Evolutionary conservation across 371 early-diverging fungal species (phyloP), one percentile per base, ranked within the genome.

Genomic region (Astathelohania contejeani): DNA sequence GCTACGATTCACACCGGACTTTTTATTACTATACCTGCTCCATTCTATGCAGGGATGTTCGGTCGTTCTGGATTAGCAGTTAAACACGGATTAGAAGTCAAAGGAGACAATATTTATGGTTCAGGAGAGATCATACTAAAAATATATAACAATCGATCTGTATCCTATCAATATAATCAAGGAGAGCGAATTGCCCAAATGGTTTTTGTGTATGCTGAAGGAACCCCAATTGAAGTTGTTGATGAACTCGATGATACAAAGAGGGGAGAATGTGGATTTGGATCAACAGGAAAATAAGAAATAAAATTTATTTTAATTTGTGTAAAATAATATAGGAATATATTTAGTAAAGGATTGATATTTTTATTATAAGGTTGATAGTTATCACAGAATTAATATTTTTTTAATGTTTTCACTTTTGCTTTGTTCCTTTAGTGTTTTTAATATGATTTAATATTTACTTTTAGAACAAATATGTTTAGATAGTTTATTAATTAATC

Each of bases 141-240:
- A 18, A 47, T 68, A 29, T 42, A 40, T 14, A 68, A 68, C 49
- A 46, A 47, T 37, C 22, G 50, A 4, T 47, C 50, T 19, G 22
- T 22, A 2, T 16, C 32, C 1, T 68, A 63, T 61, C 16, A 56
- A 1, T 53, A 42, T 19, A 42, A 50, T 19, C 44, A 18, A 3
- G 51, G 49, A 10, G 35, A 38, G 22, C 35, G 68, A 38, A 58
- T 68, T 26, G 68, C 68, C 2, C 68, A 68, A 42, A 7, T 68
- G 23, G 58, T 68, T 10, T 57, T 63, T 56, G 51, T 64, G 10
- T 19, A 52, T 10, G 25, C 42, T 20, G 20, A 29, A 18, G 25
- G 27, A 16, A 22, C 20, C 20, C 28, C 29, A 10, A 24, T 60
- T 2, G 26, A 53, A 27, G 25, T 44, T 32, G 53, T 60, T 3